Conservation (phyloP, 306 rosid genomes). For the Ceratonia siliqua region DNA sequence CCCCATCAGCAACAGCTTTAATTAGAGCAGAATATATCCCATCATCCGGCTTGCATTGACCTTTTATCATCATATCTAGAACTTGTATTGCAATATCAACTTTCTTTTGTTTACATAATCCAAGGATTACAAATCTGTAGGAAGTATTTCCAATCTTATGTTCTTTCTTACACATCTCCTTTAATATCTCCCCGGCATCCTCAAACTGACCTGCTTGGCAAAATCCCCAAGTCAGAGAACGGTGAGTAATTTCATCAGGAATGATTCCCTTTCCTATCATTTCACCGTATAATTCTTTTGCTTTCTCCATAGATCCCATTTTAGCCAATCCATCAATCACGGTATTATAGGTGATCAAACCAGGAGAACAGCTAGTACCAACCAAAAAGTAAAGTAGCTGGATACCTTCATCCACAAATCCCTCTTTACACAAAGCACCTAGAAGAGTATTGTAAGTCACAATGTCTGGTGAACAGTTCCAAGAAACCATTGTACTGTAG, state of each 20-base stretch:
- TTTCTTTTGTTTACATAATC: conserved; percentile 59
- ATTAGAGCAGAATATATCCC: conserved; percentile 53
- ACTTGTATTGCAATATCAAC: conserved; percentile 74
- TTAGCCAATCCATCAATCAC: conserved; percentile 70
- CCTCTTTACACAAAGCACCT: conserved; percentile 73
- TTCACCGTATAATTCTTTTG: conserved; percentile 57
- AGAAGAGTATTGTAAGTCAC: conserved; percentile 80
- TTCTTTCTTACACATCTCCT: conserved; percentile 46
- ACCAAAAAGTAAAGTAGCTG: conserved; percentile 52
- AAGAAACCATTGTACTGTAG: conserved; percentile 60
- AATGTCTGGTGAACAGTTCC: conserved; percentile 70
- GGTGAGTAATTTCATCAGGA: conserved; percentile 82
- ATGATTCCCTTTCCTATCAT: conserved; percentile 58
- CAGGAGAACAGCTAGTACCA: conserved; percentile 64
- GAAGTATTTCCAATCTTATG: conserved; percentile 43
- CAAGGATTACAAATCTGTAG: conserved; percentile 64
- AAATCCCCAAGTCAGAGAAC: conserved; percentile 64
- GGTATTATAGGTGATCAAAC: conserved; percentile 70
- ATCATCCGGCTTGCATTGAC: conserved; percentile 57
- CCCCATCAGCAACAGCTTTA: conserved; percentile 66
- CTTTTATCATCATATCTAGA: conserved; percentile 69
- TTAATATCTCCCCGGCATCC: conserved; percentile 62
- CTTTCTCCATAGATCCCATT: conserved; percentile 58
- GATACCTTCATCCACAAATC: conserved; percentile 71
- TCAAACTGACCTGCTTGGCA: conserved; percentile 51